Percentiles rank a stretch among this genome's conserved stretches.
phyloP scores from a whole-genome alignment of 2,329 filamentous ascomycete species.

The Sporothrix phasma region DNA sequence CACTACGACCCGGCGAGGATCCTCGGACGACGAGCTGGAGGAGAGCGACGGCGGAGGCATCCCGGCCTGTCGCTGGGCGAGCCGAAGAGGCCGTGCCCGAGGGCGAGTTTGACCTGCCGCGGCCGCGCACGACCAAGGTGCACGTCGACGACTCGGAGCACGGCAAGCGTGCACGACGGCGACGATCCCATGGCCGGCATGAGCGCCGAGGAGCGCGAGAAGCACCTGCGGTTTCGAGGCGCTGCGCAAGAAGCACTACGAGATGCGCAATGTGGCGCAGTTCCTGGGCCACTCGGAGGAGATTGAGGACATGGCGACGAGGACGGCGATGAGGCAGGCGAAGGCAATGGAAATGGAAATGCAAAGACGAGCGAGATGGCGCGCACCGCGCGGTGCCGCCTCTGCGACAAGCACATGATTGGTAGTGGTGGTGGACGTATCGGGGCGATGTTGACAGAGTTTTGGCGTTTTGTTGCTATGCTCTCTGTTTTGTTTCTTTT shows the following conservation, averaged over 20 bases:
- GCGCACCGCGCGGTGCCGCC: constrained; percentile 11
- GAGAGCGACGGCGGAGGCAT: constrained; percentile 43
- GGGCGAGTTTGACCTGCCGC: constrained; percentile 26
- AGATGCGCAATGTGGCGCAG: constrained; percentile 91
- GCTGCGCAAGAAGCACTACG: constrained; percentile 92
- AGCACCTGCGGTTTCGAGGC: constrained; percentile 87
- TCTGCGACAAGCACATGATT: background rate
- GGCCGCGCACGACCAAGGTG: constrained; percentile 56
- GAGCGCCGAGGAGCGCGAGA: constrained; percentile 68
- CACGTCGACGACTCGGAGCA: constrained; percentile 50
- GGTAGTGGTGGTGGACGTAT: background rate
- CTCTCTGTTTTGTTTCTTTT: background rate
- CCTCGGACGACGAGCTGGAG: constrained; percentile 74
- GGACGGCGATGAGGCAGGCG: constrained; percentile 25
- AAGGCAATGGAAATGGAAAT: background rate
- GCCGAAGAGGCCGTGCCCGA: constrained; percentile 61
- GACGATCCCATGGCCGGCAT: constrained; percentile 45
- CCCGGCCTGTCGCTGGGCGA: constrained; percentile 87
- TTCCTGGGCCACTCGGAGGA: constrained; percentile 69
- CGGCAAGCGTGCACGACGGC: constrained; percentile 43
- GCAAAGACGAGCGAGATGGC: background rate
- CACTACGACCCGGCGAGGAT: constrained; percentile 85
- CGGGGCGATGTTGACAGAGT: background rate
- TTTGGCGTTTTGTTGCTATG: too few species aligned
- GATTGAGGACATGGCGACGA: constrained; percentile 44